phyloP scores from a whole-genome alignment of 2,329 filamentous ascomycete genomes.

The Blastomyces parvus region DNA sequence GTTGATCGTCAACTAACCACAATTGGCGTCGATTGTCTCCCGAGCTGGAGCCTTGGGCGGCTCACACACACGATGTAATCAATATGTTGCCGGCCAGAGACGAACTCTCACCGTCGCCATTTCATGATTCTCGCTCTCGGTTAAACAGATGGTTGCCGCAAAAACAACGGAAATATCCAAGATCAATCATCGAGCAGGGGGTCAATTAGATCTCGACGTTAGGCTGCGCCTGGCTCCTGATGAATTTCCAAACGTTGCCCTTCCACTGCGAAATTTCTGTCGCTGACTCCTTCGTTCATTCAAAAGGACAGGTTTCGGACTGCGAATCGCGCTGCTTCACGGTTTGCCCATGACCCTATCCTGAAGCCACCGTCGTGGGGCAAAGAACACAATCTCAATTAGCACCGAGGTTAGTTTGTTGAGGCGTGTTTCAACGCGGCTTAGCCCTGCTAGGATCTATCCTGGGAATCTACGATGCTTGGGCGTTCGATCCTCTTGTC shows the following conservation, averaged over 20 bases:
- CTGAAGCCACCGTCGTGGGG: neutral
- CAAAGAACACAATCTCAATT: neutral
- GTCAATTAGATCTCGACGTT: neutral
- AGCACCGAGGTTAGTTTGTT: slow-evolving; percentile 2
- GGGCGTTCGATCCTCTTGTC: neutral
- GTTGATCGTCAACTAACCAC: neutral
- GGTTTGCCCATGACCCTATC: neutral
- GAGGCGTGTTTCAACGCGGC: slow-evolving; percentile 6
- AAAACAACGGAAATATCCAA: neutral
- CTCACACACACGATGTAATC: too few relatives aligned
- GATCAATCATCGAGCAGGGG: neutral
- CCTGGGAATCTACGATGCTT: neutral
- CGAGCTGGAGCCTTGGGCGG: too few relatives aligned
- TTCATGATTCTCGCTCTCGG: neutral
- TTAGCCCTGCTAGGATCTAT: slow-evolving; percentile 1
- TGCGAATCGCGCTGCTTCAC: neutral
- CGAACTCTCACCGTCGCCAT: neutral
- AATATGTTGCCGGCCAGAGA: neutral
- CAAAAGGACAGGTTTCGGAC: neutral
- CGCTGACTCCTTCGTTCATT: neutral
- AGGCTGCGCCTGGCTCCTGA: neutral
- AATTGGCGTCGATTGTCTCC: neutral
- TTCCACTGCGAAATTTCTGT: neutral
- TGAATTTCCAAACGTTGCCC: neutral
- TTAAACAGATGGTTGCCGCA: neutral